Conservation (phyloP, 495 filamentous ascomycete species). For the Xylaria longipes region DNA sequence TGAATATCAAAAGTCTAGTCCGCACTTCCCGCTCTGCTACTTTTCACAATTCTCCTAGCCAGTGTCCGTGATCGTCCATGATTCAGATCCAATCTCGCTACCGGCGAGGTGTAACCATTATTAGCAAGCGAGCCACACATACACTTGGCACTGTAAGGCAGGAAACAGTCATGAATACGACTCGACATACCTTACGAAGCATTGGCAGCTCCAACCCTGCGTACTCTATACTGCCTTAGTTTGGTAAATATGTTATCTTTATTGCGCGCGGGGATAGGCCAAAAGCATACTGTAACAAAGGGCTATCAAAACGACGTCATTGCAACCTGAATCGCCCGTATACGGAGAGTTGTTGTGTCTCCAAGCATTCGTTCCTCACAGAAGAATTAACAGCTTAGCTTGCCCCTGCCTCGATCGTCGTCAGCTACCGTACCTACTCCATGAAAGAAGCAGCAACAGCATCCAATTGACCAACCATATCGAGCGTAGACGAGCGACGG, state of each 20-base stretch:
- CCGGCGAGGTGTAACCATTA: background rate
- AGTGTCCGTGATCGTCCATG: background rate
- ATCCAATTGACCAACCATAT: constrained; percentile 20
- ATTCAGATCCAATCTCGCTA: background rate
- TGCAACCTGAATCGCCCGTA: background rate
- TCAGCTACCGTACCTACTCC: background rate
- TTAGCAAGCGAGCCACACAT: constrained; percentile 1
- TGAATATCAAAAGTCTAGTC: background rate
- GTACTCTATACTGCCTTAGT: background rate
- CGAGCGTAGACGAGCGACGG: background rate
- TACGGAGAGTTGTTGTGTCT: constrained; percentile 5
- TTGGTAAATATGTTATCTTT: background rate
- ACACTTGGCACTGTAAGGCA: background rate
- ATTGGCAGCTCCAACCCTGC: background rate
- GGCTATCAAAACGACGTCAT: background rate
- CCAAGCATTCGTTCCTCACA: background rate
- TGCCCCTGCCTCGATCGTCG: constrained; percentile 13
- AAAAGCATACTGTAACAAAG: background rate
- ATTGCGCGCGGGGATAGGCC: background rate
- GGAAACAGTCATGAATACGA: background rate
- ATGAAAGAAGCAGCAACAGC: background rate
- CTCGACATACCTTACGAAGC: background rate
- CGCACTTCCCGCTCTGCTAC: background rate
- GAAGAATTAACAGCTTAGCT: background rate
- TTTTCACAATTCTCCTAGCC: background rate